Percentiles rank a stretch among this genome's conserved stretches.
Evolutionary conservation across 192 early-diverging fungal species (phyloP).

Genomic region (Dissophora ornata): DNA sequence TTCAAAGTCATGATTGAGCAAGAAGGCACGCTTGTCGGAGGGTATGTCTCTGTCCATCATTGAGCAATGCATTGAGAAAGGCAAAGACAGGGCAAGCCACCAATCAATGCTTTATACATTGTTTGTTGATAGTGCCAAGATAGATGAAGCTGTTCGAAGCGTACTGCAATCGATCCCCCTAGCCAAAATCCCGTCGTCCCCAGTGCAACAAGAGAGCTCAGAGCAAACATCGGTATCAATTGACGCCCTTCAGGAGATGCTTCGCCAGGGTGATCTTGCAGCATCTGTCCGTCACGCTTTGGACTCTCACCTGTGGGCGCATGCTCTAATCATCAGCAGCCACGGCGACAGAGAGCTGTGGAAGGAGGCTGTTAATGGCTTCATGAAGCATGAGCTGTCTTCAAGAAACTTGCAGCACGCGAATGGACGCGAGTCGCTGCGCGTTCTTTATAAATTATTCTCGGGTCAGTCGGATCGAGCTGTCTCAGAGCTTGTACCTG

Average conservation of each 20-base stretch:
- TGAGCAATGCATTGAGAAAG: background rate
- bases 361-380: conserved; percentile 80
- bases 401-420: conserved; percentile 39
- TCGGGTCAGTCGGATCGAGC: conserved; percentile 67
- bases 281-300: conserved; percentile 62
- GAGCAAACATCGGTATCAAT: conserved; percentile 26
- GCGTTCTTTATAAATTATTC: conserved; percentile 76
- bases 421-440: conserved; percentile 59
- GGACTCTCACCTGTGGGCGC: conserved; percentile 77
- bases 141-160: conserved; percentile 59
- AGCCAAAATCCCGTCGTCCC: conserved; percentile 48
- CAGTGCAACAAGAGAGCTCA: background rate
- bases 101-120: no score
- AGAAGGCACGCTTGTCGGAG: conserved; percentile 68
- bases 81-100: background rate
- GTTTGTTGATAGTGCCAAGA: conserved; percentile 57
- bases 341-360: conserved; percentile 86
- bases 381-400: conserved; percentile 66
- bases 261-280: conserved; percentile 72
- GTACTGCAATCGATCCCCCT: conserved; percentile 51
- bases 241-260: conserved; percentile 68
- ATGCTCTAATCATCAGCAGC: conserved; percentile 91
- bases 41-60: conserved; percentile 47
- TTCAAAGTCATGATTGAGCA: conserved; percentile 69
- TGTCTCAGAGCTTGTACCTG: conserved; percentile 24